Conservation (phyloP, 257 asterid species). For the Ilex asprella region DNA sequence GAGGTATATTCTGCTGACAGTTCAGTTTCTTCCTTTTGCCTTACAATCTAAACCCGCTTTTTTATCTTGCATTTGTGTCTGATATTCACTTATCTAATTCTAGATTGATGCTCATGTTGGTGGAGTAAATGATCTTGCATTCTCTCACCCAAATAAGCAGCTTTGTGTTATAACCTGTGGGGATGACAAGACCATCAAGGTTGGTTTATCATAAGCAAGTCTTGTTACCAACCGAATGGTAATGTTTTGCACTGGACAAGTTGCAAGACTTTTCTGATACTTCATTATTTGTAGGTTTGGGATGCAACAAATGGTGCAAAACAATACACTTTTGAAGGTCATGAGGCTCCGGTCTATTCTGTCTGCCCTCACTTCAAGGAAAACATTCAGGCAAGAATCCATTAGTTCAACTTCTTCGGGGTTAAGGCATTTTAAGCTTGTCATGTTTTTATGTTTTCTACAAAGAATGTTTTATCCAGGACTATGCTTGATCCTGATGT, state of each 20-base stretch:
- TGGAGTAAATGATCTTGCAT: slow-evolving; percentile 91
- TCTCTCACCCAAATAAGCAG: slow-evolving; percentile 84
- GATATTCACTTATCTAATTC: slow-evolving; percentile 16
- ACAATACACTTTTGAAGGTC: slow-evolving; percentile 83
- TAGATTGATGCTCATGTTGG: slow-evolving; percentile 94
- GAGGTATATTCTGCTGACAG: slow-evolving; percentile 43
- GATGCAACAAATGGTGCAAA: slow-evolving; percentile 75
- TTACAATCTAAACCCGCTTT: neutral
- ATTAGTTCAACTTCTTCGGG: neutral
- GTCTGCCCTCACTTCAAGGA: slow-evolving; percentile 95
- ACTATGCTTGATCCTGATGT: neutral
- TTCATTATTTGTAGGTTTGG: slow-evolving; percentile 59
- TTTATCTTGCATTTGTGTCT: neutral
- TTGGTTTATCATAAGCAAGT: slow-evolving; percentile 10
- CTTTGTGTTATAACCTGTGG: slow-evolving; percentile 74
- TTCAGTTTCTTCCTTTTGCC: neutral
- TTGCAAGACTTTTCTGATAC: slow-evolving; percentile 12
- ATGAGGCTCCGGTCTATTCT: slow-evolving; percentile 90
- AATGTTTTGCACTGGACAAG: slow-evolving; percentile 8
- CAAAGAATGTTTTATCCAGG: neutral
- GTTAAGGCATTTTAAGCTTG: too few species aligned
- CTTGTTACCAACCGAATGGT: neutral
- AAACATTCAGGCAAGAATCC: slow-evolving; percentile 61
- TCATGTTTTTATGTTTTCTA: too few species aligned
- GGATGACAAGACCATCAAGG: slow-evolving; percentile 46